Conservation (phyloP, 345 rosid species). For the Chamaenerion angustifolium region DNA sequence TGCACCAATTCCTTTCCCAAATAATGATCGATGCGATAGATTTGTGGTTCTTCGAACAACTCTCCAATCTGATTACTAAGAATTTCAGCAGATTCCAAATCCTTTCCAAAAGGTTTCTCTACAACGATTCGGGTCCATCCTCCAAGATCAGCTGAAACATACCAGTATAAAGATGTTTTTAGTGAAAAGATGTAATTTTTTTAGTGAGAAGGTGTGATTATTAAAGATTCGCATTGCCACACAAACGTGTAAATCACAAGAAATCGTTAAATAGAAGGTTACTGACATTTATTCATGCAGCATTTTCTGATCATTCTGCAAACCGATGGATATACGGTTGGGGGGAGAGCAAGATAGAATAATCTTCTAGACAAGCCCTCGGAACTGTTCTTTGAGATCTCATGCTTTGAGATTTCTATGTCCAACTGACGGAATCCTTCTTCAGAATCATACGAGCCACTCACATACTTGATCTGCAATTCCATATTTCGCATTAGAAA, state of each 20-base stretch:
- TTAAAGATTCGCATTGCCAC: too few relatives aligned
- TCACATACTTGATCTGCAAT: slow-evolving; percentile 77
- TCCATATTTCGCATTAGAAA: neutral
- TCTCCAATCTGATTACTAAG: slow-evolving; percentile 79
- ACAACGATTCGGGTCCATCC: slow-evolving; percentile 96
- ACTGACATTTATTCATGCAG: slow-evolving; percentile 71
- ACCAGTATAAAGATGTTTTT: neutral
- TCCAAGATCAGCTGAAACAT: slow-evolving; percentile 64
- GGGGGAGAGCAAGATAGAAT: slow-evolving; percentile 93
- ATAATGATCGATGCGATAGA: slow-evolving; percentile 93
- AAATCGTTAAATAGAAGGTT: slow-evolving; percentile 7
- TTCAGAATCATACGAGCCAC: slow-evolving; percentile 70
- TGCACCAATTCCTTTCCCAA: slow-evolving; percentile 95
- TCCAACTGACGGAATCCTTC: slow-evolving; percentile 75
- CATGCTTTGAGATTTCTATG: slow-evolving; percentile 59
- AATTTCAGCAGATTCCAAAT: slow-evolving; percentile 70
- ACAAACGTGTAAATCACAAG: neutral
- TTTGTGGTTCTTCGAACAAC: slow-evolving; percentile 81
- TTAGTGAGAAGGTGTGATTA: too few relatives aligned
- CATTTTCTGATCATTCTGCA: slow-evolving; percentile 74
- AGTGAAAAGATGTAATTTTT: too few relatives aligned
- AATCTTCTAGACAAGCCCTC: slow-evolving; percentile 80
- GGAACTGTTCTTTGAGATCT: slow-evolving; percentile 39
- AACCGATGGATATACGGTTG: slow-evolving; percentile 88
- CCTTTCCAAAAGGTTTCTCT: slow-evolving; percentile 96